Evolutionary conservation across 805 yeast genomes (phyloP).

Genomic region (Saturnispora besseyi): DNA sequence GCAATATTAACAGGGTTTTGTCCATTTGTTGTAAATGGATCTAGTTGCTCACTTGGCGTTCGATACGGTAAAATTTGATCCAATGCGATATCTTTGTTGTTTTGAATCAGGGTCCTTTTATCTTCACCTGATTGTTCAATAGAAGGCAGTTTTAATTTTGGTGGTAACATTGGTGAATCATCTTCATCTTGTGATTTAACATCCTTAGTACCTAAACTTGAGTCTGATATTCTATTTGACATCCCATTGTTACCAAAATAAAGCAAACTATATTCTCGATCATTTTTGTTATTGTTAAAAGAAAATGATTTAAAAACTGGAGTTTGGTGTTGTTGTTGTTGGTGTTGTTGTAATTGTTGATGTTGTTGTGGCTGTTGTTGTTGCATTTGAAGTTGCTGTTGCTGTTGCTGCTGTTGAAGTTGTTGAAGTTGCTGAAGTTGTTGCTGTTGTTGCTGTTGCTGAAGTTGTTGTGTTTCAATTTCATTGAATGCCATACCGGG

Average conservation of each 20-base stretch:
- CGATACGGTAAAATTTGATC: conserved; percentile 26
- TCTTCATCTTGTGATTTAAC: neutral
- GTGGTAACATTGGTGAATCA: conserved; percentile 3
- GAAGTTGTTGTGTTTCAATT: neutral
- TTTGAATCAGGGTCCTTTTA: neutral
- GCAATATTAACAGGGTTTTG: neutral
- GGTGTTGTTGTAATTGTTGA: neutral
- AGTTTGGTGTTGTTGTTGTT: neutral
- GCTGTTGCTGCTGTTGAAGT: neutral
- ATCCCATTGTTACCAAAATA: neutral
- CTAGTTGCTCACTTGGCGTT: conserved; percentile 43
- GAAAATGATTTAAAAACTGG: conserved; percentile 3
- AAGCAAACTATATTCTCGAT: neutral
- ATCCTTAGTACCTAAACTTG: conserved; percentile 1
- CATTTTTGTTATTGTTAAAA: neutral
- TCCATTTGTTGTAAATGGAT: conserved; percentile 34
- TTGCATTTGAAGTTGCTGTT: neutral
- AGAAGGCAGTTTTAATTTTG: neutral
- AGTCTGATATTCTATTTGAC: conserved; percentile 8
- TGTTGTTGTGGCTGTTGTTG: neutral
- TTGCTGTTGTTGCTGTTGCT: neutral
- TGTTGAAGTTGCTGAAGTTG: neutral
- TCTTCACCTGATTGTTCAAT: conserved; percentile 1
- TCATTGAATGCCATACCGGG: neutral
- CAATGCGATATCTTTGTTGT: conserved; percentile 1